Base-by-base conservation (phyloP, 176 grass and related monocot genomes). In the Avena sativa region DNA sequence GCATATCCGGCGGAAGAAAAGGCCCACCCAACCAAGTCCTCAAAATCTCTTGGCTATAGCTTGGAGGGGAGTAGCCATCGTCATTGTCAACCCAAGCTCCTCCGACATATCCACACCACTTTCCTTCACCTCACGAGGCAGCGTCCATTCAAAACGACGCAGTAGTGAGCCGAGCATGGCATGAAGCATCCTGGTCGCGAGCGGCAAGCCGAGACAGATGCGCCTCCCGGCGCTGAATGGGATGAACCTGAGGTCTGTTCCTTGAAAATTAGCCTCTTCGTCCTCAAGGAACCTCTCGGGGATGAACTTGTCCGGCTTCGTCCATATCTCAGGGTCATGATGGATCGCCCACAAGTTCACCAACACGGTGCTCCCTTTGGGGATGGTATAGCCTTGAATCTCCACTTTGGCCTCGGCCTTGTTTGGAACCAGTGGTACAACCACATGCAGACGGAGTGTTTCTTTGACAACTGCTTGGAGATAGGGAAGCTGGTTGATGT, bases 341-440 rank as follows among this genome's bases (percentile, higher is more conserved):
- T 89, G 76, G 7, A 90, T 59, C 0, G 91, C 91, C 91, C 88
- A 93, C 12, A 88, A 1, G 56, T 93, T 93, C 55, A 93, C 69
- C 38, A 93, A 0, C 3, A 93, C 62, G 6, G 38, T 82, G 48
- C 85, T 32, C 11, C 52, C 88, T 62, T 59, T 23, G 3, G 88
- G 85, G 9, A 93, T 62, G 20, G 32, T 55, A 53, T 81, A 73
- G 20, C 84, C 85, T 0, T 44, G 57, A 9, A 93, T 36, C 28
- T 90, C 53, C 20, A 59, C 68, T 0, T 36, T 59, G 0, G 52
- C 68, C 67, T 73, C 81, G 0, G 68, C 52, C 12, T 40, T 58
- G 34, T 83, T 28, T 4, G 67, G 68, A 2, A 84, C 40, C 1
- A 84, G 28, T 20, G 87, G 87, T 6, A 76, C 87, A 13, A 66